Conservation (phyloP, 805 yeast species). For the Sugiyamaella floridensis region DNA sequence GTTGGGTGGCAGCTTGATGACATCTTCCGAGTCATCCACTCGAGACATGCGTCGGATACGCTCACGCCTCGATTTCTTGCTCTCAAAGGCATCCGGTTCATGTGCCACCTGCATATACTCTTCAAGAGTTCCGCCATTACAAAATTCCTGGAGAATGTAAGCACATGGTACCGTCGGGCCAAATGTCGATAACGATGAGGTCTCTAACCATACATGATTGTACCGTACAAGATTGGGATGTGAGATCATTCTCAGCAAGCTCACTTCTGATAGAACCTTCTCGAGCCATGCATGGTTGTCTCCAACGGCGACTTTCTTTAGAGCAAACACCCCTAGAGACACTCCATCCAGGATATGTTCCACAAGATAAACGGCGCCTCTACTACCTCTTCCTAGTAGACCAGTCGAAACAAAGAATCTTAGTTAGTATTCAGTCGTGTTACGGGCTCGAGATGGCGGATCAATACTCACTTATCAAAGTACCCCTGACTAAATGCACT, state of each 20-base stretch:
- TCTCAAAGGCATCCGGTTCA: not conserved
- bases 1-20: slow-evolving; percentile 35
- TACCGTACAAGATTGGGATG: slow-evolving; percentile 67
- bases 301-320: slow-evolving; percentile 81
- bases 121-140: slow-evolving; percentile 83
- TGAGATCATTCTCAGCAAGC: slow-evolving; percentile 47
- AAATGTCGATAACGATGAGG: slow-evolving; percentile 45
- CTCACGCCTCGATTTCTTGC: slow-evolving; percentile 19
- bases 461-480: slow-evolving; percentile 6
- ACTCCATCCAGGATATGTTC: slow-evolving; percentile 70
- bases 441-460: slow-evolving; percentile 52
- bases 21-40: slow-evolving; percentile 23
- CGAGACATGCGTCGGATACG: slow-evolving; percentile 28
- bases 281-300: slow-evolving; percentile 61
- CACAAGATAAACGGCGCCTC: slow-evolving; percentile 79
- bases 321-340: slow-evolving; percentile 71
- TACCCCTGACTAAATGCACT: slow-evolving; percentile 73
- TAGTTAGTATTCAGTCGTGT: slow-evolving; percentile 45
- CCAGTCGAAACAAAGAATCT: slow-evolving; percentile 55
- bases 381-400: slow-evolving; percentile 71
- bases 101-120: slow-evolving; percentile 39
- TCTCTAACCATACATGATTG: slow-evolving; percentile 89
- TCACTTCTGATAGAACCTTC: slow-evolving; percentile 70
- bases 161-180: slow-evolving; percentile 65
- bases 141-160: slow-evolving; percentile 77